phyloP scores from a whole-genome alignment of 208 protist genomes.

The Trypanosoma melophagium region DNA sequence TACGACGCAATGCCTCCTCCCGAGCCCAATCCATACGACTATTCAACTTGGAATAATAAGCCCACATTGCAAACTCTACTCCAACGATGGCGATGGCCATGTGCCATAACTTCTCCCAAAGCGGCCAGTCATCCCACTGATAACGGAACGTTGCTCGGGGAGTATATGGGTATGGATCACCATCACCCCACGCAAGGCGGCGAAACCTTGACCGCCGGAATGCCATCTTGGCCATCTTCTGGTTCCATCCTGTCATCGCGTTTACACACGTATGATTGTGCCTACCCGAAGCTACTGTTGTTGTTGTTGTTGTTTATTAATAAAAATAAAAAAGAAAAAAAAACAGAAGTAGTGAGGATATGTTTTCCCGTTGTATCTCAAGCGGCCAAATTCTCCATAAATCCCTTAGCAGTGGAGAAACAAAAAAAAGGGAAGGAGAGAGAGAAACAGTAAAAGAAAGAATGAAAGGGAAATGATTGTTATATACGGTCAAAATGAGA shows the following conservation, averaged over 20 bases:
- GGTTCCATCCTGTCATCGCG: conserved; percentile 77
- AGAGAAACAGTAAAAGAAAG: too few species aligned
- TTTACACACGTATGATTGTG: too few species aligned
- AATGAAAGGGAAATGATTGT: too few species aligned
- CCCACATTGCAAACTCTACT: conserved; percentile 77
- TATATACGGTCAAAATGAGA: too few species aligned
- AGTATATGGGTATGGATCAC: conserved; percentile 88
- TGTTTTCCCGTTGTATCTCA: too few species aligned
- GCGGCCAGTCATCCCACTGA: conserved; percentile 89
- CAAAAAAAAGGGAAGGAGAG: too few species aligned
- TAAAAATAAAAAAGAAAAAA: too few species aligned
- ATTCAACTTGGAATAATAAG: conserved; percentile 85
- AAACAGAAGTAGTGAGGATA: too few species aligned
- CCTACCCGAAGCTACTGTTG: too few species aligned
- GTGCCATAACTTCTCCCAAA: conserved; percentile 91
- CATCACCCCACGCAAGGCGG: conserved; percentile 85
- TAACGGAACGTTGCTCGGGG: conserved; percentile 89
- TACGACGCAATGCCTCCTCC: conserved; percentile 87
- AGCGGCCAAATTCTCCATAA: too few species aligned
- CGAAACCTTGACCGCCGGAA: conserved; percentile 87
- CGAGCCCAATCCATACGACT: conserved; percentile 86
- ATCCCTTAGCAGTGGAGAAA: too few species aligned
- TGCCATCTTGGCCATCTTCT: conserved; percentile 91
- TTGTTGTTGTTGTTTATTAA: too few species aligned
- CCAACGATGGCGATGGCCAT: conserved; percentile 52